Conservation (phyloP, 352 stramenopile species). For the Aphanomyces astaci region DNA sequence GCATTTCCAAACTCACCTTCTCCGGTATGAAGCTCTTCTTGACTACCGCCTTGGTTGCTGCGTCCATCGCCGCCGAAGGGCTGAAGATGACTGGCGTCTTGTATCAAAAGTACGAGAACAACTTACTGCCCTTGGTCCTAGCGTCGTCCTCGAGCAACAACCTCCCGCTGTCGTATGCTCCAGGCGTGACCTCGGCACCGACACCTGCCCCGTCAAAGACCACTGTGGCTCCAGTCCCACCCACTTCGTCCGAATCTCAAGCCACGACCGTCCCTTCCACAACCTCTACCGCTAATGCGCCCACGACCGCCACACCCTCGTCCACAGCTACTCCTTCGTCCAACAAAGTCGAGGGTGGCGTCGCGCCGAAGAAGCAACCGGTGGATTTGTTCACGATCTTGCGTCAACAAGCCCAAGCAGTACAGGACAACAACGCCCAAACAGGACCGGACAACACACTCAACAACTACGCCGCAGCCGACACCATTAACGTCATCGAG, state of each 20-base stretch:
- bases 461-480: not conserved
- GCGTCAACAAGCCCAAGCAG: not conserved
- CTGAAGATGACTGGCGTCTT: not conserved
- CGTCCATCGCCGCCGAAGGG: not conserved
- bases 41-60: not conserved
- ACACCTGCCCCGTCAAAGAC: constrained; percentile 3
- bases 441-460: not conserved
- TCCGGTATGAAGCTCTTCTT: not conserved
- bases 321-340: not conserved
- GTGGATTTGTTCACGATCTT: constrained; percentile 11
- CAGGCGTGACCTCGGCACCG: not conserved
- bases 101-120: not conserved
- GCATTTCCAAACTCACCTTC: not conserved
- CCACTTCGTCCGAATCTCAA: not conserved
- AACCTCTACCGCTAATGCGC: not conserved
- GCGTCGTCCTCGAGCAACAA: not conserved
- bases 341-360: not conserved
- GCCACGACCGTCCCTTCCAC: not conserved
- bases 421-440: not conserved
- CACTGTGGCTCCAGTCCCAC: not conserved
- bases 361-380: not conserved
- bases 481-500: not conserved
- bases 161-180: not conserved
- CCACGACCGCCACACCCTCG: not conserved
- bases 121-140: not conserved